Base-by-base conservation (phyloP, 495 filamentous ascomycete species). In the Daldinia vernicosa region DNA sequence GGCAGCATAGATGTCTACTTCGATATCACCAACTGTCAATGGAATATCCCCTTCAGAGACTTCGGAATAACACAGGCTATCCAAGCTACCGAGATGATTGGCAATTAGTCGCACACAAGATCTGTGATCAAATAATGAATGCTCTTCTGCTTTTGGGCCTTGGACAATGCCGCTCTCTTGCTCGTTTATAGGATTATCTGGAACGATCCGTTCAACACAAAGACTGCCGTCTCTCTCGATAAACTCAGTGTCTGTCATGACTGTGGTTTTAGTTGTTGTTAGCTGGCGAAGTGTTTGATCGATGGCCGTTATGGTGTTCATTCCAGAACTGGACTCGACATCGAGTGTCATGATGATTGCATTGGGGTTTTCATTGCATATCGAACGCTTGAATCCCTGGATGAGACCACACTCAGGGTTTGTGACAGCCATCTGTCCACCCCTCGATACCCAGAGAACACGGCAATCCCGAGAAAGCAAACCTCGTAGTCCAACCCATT, bases 391-490 rank as follows among this genome's bases (percentile, higher is more conserved):
- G 5, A 81, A 65, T 0, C 80, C 80, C 50, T 75, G 59, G 6
- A 71, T 67, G 15, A 81, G 22, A 11, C 75, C 75, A 14, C 68
- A 67, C 32, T 76, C 57, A 0, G 80, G 81, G 27, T 79, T 60
- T 8, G 74, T 77, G 1, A 78, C 72, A 1, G 70, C 22, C 1
- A 60, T 37, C 62, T 80, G 79, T 0, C 69, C 61, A 11, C 80
- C 80, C 24, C 70, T 57, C 0, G 78, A 80, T 0, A 82, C 76
- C 80, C 81, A 83, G 12, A 84, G 66, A 11, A 80, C 15, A 2
- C 30, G 62, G 1, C 33, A 51, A 1, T 63, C 63, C 6, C 58
- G 39, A 19, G 12, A 37, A 12, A 66, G 63, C 7, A 82, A 39
- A 1, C 61, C 12, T 24, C 77, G 70, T 26, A 80, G 28, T 0